These are phyloP conservation scores for Tylopilus cervinicoccineus DNA, from an alignment of 768 basidiomycete species.

Conservation along the genomic window DNA sequence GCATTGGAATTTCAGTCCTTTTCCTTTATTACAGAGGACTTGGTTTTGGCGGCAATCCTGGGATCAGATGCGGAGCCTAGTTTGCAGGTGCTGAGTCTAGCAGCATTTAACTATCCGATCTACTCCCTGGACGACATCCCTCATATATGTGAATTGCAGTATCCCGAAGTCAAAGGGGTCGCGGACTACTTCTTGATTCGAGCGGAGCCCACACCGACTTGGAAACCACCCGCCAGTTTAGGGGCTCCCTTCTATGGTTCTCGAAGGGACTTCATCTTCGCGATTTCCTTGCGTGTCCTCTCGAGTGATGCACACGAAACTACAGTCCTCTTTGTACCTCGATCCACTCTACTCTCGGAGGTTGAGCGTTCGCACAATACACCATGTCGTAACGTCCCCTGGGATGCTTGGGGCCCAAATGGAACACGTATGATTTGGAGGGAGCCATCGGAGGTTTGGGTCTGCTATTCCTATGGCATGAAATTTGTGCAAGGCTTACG, in stretches of 20 bases:
- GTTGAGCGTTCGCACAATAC: conserved; percentile 13
- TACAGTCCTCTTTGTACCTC: conserved; percentile 29
- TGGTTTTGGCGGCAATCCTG: conserved; percentile 22
- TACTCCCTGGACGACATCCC: conserved; percentile 11
- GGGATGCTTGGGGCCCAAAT: conserved; percentile 32
- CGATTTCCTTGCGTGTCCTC: conserved; percentile 22
- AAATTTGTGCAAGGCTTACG: conserved; percentile 27
- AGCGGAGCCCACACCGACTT: conserved; percentile 31
- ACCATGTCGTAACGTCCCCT: conserved; percentile 14
- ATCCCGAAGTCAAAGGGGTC: conserved; percentile 18
- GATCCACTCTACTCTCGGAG: conserved; percentile 27
- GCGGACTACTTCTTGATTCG: conserved; percentile 27
- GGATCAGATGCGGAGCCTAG: conserved; percentile 1
- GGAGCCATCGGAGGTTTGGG: conserved; percentile 30
- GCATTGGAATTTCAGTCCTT: conserved; percentile 28
- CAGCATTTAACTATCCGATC: conserved; percentile 1
- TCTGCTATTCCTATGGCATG: conserved; percentile 35
- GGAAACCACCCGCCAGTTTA: conserved; percentile 12
- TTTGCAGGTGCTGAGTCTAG: conserved; percentile 21
- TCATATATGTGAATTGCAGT: conserved; percentile 25
- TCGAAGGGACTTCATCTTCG: conserved; percentile 30
- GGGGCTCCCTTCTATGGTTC: conserved; percentile 22
- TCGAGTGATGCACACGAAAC: conserved; percentile 5
- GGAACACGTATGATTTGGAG: conserved; percentile 28
- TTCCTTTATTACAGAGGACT: conserved; percentile 31